Evolutionary conservation across 768 basidiomycete species (phyloP), one percentile per base, ranked within the genome.

Genomic region (Saitozyma sp.): DNA sequence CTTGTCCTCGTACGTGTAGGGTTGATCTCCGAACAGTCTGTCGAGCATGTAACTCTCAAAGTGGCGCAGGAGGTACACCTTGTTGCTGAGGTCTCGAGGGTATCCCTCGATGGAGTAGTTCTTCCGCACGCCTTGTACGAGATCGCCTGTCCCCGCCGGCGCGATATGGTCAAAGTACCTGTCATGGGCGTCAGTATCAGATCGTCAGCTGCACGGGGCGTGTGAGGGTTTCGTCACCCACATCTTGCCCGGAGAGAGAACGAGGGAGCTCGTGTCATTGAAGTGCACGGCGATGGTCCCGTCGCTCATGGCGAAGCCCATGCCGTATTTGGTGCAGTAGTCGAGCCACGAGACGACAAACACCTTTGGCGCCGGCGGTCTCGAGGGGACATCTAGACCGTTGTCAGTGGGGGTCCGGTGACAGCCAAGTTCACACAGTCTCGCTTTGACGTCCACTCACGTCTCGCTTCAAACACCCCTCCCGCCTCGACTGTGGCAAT

Each of bases 321-420:
- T 98, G n/a, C 95, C 96, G 80, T 97, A 99, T 83, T 97, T 97
- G 80, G 93, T 91, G 78, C 92, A 95, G 76, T 98, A 98, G 79
- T 98, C 96, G 48, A 98, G 89, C 96, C 96, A 98, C n/a, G 90
- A 91, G 3, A 90, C 91, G 66, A 99, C 92, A 80, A 97, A 98
- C 50, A 95, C 89, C 56, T 84, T 29, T 50, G 49, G 49, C 49
- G 49, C 9, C 2, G 58, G 40, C 20, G 41, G 16, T 20, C 29
- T 20, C 7, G 50, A 6, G 5, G 49, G 49, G 5, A 52, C 39
- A 2, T 42, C 49, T 37, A 41, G 40, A 4, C n/a, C 29, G 29
- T 29, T 29, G 29, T 29, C 58, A 51, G 17, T 0, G 9, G 6
- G 7, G 6, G 49, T 58, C 49, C 49, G 48, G 17, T 39, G 3